These are phyloP conservation scores for Raphanus raphanistrum DNA, from an alignment of 345 rosid species.

Conservation along the genomic window DNA sequence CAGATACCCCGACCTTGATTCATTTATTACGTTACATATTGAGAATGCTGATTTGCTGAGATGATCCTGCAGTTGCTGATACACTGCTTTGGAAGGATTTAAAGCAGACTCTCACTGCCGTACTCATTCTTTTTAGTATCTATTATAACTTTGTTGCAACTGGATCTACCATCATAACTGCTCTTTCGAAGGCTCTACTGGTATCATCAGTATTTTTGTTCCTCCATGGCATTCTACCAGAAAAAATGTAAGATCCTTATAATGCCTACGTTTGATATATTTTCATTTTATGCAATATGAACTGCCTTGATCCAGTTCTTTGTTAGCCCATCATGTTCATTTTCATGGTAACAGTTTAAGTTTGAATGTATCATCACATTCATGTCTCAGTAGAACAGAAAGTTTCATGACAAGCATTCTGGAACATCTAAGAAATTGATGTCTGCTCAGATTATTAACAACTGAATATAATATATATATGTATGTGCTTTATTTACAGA, in stretches of 20 bases:
- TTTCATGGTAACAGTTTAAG: neutral
- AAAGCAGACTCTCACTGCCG: conserved; percentile 51
- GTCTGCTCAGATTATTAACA: conserved; percentile 3
- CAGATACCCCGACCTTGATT: conserved; percentile 7
- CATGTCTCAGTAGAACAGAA: conserved; percentile 6
- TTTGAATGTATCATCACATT: neutral
- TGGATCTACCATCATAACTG: conserved; percentile 56
- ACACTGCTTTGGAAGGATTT: conserved; percentile 86
- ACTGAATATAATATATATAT: conserved; percentile 5
- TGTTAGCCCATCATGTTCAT: neutral
- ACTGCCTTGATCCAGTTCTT: neutral
- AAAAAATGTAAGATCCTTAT: conserved; percentile 61
- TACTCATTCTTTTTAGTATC: conserved; percentile 57
- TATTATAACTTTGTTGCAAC: conserved; percentile 72
- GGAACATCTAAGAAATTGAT: neutral
- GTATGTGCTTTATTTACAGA: conserved; percentile 46
- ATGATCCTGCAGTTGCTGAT: conserved; percentile 74
- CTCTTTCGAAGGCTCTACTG: conserved; percentile 68
- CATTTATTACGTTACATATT: neutral
- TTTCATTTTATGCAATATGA: neutral
- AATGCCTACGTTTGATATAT: neutral
- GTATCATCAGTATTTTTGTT: conserved; percentile 57
- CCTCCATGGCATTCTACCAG: conserved; percentile 79
- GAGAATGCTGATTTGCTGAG: conserved; percentile 17
- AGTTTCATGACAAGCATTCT: neutral